Conservation (phyloP, 306 rosid genomes). For the Prosopis cineraria region DNA sequence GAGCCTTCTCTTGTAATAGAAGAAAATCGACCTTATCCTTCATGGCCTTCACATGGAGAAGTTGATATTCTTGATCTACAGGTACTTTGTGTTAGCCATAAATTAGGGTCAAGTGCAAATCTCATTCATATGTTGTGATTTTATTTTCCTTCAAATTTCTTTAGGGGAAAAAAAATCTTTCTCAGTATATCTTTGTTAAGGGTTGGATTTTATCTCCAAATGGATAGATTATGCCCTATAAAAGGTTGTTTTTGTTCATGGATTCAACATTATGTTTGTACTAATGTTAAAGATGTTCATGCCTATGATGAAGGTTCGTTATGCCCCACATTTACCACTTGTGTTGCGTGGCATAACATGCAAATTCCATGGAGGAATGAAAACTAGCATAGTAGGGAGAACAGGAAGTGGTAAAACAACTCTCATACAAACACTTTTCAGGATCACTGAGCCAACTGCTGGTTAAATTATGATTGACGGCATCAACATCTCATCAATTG, state of each 20-base stretch:
- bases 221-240: neutral
- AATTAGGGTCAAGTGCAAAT: neutral
- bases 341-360: slow-evolving; percentile 79
- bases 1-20: slow-evolving; percentile 75
- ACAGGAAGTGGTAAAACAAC: slow-evolving; percentile 94
- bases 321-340: slow-evolving; percentile 88
- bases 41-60: slow-evolving; percentile 77
- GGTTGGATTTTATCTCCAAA: slow-evolving; percentile 6
- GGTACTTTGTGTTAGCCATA: slow-evolving; percentile 45
- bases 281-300: slow-evolving; percentile 5
- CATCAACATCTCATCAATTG: slow-evolving; percentile 62
- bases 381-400: slow-evolving; percentile 91
- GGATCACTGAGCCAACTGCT: slow-evolving; percentile 61
- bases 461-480: slow-evolving; percentile 68
- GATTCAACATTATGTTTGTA: neutral
- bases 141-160: neutral
- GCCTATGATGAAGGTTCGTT: slow-evolving; percentile 62
- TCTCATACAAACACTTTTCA: slow-evolving; percentile 75
- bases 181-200: slow-evolving; percentile 8
- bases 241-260: slow-evolving; percentile 3
- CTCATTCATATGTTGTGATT: neutral
- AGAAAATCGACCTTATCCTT: slow-evolving; percentile 53
- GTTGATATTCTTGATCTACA: slow-evolving; percentile 68
- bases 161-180: neutral
- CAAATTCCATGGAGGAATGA: slow-evolving; percentile 71